Percentiles rank a stretch among this genome's conserved stretches.
phyloP scores from a whole-genome alignment of 139 green algal genomes.

The Chlorella sp. region DNA sequence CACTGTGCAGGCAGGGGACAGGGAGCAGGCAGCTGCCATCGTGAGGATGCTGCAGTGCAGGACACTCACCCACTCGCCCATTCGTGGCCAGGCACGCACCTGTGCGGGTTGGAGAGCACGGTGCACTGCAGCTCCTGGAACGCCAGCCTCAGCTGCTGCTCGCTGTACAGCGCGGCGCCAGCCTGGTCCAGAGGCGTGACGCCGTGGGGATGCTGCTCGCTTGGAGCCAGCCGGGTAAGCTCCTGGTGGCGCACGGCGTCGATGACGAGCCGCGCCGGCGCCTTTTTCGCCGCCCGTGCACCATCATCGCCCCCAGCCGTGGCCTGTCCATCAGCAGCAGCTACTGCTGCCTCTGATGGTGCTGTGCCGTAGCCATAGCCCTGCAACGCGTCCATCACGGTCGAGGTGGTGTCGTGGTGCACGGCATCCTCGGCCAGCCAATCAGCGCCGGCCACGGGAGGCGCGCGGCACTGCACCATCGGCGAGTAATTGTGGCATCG shows the following conservation, averaged over 20 bases:
- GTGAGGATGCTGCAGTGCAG: too few species aligned
- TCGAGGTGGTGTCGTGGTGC: too few species aligned
- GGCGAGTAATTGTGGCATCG: too few species aligned
- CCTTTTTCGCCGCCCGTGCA: too few species aligned
- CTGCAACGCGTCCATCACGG: too few species aligned
- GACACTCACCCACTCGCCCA: neutral
- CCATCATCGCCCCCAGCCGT: too few species aligned
- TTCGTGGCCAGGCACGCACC: neutral
- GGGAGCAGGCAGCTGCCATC: too few species aligned
- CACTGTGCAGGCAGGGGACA: too few species aligned
- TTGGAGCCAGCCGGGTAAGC: slow-evolving; percentile 9
- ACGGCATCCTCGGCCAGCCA: too few species aligned
- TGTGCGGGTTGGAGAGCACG: slow-evolving; percentile 47
- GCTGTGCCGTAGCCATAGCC: neutral
- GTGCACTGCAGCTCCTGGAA: slow-evolving; percentile 15
- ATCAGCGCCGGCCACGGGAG: too few species aligned
- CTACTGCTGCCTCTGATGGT: neutral
- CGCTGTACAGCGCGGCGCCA: slow-evolving; percentile 54
- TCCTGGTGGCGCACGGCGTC: slow-evolving; percentile 8
- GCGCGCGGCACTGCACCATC: too few species aligned
- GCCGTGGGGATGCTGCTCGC: slow-evolving; percentile 6
- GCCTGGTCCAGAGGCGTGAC: slow-evolving; percentile 58
- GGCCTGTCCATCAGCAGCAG: neutral
- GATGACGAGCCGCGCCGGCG: slow-evolving; percentile 5
- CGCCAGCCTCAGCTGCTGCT: slow-evolving; percentile 28